These are phyloP conservation scores for Neonectria faginata DNA, from an alignment of 2,329 filamentous ascomycete species.

Conservation along the genomic window DNA sequence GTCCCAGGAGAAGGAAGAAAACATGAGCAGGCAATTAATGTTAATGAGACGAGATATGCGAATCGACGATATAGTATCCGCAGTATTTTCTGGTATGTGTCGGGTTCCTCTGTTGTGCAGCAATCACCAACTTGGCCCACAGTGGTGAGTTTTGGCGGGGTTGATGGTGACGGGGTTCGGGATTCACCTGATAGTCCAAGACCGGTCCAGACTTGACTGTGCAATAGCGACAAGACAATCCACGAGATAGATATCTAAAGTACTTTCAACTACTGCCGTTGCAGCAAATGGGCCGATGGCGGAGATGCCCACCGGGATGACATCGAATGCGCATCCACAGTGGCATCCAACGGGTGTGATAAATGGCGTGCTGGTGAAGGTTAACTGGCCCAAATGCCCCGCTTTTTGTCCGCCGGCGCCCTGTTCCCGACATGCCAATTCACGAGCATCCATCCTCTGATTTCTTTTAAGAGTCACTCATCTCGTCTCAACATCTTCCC, in stretches of 20 bases:
- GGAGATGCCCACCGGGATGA: constrained; percentile 26
- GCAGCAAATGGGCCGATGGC: constrained; percentile 34
- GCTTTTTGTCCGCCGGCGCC: constrained; percentile 13
- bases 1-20: constrained; percentile 28
- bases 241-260: background rate
- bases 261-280: background rate
- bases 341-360: constrained; percentile 7
- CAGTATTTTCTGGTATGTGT: constrained; percentile 1
- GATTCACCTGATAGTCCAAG: background rate
- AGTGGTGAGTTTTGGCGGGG: background rate
- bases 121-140: background rate
- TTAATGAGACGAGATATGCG: constrained; percentile 41
- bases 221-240: background rate
- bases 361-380: constrained; percentile 19
- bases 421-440: constrained; percentile 8
- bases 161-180: background rate
- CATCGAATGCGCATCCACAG: constrained; percentile 11
- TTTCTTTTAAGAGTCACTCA: background rate
- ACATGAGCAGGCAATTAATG: constrained; percentile 41
- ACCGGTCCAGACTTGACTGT: background rate
- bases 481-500: background rate
- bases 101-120: constrained; percentile 7
- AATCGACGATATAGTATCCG: constrained; percentile 12
- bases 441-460: constrained; percentile 1
- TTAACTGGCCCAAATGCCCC: constrained; percentile 11